phyloP scores from a whole-genome alignment of 331 rosid species.

The Rosa hybrid region DNA sequence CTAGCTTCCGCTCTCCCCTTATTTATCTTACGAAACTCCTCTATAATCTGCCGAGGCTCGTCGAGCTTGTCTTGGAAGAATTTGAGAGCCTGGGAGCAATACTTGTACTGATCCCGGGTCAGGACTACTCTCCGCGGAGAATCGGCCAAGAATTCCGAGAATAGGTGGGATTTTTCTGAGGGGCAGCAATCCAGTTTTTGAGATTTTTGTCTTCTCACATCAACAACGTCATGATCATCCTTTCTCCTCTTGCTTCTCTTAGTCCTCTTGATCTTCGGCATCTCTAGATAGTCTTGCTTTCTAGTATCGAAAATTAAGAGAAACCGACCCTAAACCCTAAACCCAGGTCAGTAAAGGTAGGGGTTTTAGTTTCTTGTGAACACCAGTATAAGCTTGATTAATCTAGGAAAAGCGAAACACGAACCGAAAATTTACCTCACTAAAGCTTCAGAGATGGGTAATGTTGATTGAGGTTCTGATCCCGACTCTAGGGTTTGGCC shows the following conservation, averaged over 20 bases:
- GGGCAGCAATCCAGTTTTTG: background rate
- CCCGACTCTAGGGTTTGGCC: background rate
- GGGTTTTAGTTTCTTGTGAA: background rate
- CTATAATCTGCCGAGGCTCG: conserved; percentile 33
- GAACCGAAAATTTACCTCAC: background rate
- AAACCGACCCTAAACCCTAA: too few relatives aligned
- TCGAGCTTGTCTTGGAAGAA: conserved; percentile 58
- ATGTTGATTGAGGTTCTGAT: background rate
- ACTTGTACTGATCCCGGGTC: conserved; percentile 53
- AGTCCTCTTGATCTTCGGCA: background rate
- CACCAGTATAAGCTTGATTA: background rate
- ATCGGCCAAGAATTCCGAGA: background rate
- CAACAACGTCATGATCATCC: background rate
- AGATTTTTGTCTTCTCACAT: background rate
- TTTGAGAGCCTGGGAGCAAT: conserved; percentile 60
- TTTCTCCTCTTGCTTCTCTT: background rate
- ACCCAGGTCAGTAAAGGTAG: background rate
- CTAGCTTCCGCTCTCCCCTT: background rate
- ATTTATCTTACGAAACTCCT: conserved; percentile 44
- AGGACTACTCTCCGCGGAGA: conserved; percentile 27
- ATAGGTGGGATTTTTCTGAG: background rate
- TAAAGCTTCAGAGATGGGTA: background rate
- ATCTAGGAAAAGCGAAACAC: background rate
- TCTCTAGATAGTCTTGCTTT: background rate
- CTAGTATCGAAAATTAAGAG: background rate